These are phyloP conservation scores for Poa annua DNA, from an alignment of 176 grass and related monocot species.

Conservation along the genomic window DNA sequence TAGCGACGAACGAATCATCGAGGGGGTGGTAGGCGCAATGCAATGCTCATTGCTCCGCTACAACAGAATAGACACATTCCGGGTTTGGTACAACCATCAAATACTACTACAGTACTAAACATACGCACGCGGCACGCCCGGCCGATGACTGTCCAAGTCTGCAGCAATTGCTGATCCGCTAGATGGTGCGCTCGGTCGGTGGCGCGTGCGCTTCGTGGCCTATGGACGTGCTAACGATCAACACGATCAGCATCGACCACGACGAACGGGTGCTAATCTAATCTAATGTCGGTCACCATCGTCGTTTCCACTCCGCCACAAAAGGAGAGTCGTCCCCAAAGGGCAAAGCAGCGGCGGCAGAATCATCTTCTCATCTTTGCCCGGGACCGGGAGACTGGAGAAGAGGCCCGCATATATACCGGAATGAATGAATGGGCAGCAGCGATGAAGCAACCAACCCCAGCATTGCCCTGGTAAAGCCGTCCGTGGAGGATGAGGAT, in stretches of 20 bases:
- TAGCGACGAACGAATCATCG: neutral
- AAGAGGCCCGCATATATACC: neutral
- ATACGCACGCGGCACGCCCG: neutral
- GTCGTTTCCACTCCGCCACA: constrained; percentile 6
- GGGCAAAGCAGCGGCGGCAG: neutral
- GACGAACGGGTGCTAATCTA: neutral
- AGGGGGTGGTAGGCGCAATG: neutral
- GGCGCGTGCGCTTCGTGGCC: constrained; percentile 33
- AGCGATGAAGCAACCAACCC: neutral
- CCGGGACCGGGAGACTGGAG: neutral
- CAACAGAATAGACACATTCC: neutral
- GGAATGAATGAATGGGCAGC: too few relatives aligned
- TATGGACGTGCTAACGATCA: constrained; percentile 38
- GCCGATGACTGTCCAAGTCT: neutral
- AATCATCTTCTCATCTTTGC: neutral
- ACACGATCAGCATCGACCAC: neutral
- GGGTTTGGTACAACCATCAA: neutral
- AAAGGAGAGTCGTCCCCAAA: neutral
- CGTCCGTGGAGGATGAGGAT: neutral
- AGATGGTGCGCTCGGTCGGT: constrained; percentile 37
- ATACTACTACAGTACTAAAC: neutral
- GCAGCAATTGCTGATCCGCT: neutral
- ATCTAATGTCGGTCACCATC: constrained; percentile 31
- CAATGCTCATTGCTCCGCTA: neutral
- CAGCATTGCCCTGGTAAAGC: constrained; percentile 1